Base-by-base conservation (phyloP, 768 basidiomycete species). In the Ephemerocybe angulata region DNA sequence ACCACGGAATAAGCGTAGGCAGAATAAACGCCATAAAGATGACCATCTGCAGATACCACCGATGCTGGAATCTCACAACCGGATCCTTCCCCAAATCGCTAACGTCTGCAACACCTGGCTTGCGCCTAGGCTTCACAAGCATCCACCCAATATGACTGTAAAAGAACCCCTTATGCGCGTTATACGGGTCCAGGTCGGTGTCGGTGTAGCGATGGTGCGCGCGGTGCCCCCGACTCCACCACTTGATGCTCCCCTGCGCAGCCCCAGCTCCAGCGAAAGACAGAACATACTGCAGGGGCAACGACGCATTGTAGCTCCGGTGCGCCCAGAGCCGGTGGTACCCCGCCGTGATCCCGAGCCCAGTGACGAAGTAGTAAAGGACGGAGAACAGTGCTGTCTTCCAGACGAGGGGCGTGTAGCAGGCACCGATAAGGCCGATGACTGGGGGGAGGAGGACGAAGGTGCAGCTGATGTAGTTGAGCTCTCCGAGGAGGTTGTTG, bases 281-380 rank as follows among this genome's bases (percentile, higher is more conserved):
- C 46, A 98, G 83, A 59, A 82, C 73, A 66, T 93, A 97, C 68
- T 98, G 87, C 13, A 98, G 74, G 15, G 90, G 87, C 56, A 79
- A 79, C 3, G 88, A 86, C 33, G 96, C 97, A 66, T 97, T 98
- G 71, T 96, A 99, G 0, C 91, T 81, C 53, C 97, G 85, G 66
- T 99, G 97, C 8, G 97, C 91, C 94, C 95, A 99, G 0, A 98
- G 81, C 54, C 97, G 86, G 65, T 99, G 97, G 73, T 98, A 99
- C 10, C 97, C 96, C 10, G 90, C 91, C 0, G 91, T 93, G 56
- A 94, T 92, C 22, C 91, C 93, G 15, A 96, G 79, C 31, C 94
- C 96, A 7, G 73, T 73, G 28, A 74, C 62, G 58, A 62, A 72
- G 61, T 73, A 74, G 63, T 75, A 75, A 53, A 75, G 63, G 50